phyloP scores from a whole-genome alignment of 345 rosid species.

The Firmiana major region DNA sequence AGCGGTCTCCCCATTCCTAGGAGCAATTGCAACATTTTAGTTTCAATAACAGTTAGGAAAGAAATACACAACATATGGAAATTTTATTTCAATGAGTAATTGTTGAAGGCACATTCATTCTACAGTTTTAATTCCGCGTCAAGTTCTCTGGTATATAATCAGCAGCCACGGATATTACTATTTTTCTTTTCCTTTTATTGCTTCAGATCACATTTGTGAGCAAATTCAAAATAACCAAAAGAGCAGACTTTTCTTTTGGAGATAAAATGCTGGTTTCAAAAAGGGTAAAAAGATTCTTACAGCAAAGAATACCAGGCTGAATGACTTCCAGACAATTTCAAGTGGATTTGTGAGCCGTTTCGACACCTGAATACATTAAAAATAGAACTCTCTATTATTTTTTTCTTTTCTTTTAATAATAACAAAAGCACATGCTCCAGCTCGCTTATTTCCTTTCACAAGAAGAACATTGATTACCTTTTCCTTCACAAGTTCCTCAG shows the following conservation, averaged over 20 bases:
- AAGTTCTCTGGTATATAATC: no score
- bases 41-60: background rate
- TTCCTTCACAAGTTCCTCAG: constrained; percentile 92
- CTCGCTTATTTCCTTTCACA: background rate
- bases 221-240: background rate
- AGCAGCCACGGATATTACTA: no score
- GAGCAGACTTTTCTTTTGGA: background rate
- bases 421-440: background rate
- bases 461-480: constrained; percentile 41
- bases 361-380: constrained; percentile 47
- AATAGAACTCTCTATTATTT: background rate
- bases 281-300: constrained; percentile 44
- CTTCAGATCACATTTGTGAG: no score
- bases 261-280: background rate
- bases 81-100: no score
- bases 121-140: no score
- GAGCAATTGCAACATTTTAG: constrained; percentile 4
- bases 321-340: constrained; percentile 88
- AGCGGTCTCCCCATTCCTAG: constrained; percentile 99
- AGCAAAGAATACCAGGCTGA: constrained; percentile 94
- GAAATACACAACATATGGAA: no score
- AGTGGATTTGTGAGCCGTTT: constrained; percentile 80
- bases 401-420: background rate
- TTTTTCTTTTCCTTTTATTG: no score
- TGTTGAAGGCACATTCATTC: no score